Evolutionary conservation across 176 grass and related monocot genomes (phyloP), one percentile per base, ranked within the genome.

Genomic region (Rhynchospora tenuis): DNA sequence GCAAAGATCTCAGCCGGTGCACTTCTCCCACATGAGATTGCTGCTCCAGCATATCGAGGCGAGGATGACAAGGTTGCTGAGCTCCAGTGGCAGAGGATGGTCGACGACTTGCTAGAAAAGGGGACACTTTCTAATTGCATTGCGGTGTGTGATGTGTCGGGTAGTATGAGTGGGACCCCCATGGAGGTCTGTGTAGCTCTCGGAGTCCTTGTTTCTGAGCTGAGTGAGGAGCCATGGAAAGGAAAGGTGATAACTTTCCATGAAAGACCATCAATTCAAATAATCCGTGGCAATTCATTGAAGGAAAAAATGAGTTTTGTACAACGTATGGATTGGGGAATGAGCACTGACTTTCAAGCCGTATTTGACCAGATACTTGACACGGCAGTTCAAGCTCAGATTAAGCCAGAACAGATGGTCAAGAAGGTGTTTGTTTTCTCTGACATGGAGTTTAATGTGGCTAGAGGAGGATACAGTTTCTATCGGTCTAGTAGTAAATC

Each of bases 81-180:
- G 15, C 87, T 93, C 33, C 91, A 97, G 66, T 97, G 91, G 94
- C 71, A 87, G 87, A 71, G 85, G 7, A 88, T 88, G 94, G 89
- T 91, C 16, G 91, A 87, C 28, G 89, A 97, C 83, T 78, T 97
- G 44, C 66, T 83, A 17, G 67, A 71, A 29, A 68, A 80, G 3
- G 87, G 91, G 22, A 88, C 64, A 65, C 87, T 97, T 19, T 55
- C 27, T 31, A 91, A 87, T 82, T 97, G 88, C 87, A n/a, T 97
- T 28, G 89, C 91, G 42, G 91, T 93, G 33, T 97, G 94, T 81
- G 94, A 97, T 61, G 91, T 97, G 20, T 97, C 91, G 2, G 87
- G 77, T 28, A 97, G 94, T 86, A 97, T 97, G 94, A 2, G 0
- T 6, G 94, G 91, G 6, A 23, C 45, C 3, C 91, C 91, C 67